Evolutionary conservation across 768 basidiomycete species (phyloP), one percentile per base, ranked within the genome.

Genomic region (Panaeolus papilionaceus): DNA sequence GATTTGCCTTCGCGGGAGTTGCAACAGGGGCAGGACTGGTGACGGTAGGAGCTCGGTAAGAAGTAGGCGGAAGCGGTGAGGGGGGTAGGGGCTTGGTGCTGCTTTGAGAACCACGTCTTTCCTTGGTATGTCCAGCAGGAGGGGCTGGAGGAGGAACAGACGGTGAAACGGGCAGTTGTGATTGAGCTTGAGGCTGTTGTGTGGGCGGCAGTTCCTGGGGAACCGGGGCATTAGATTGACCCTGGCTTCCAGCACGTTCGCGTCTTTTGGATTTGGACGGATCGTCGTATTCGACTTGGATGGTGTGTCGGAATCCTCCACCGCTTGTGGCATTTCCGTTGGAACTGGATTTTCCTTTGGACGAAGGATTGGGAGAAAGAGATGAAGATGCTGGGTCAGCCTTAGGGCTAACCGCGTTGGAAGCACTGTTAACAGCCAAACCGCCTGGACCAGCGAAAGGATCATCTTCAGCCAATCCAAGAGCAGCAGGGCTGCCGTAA

Each of bases 231-330:
- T 67, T 69, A 1, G 66, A 16, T 47, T 69, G 72, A 11, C 67
- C 69, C 64, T 76, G 75, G 54, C 75, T 75, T 28, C 71, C 72
- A 44, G 67, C 77, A 65, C 75, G 72, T 45, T 79, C 76, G 38
- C 74, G 71, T 62, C 76, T 71, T 70, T 77, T 77, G 33, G 75
- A 64, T 63, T 73, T 77, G 72, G 72, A 72, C 49, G 85, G 85
- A 65, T 90, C 90, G 66, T 92, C 92, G 73, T 98, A 99, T 79
- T 99, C 98, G 67, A 99, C 92, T 77, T 99, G 98, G 61, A 99
- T 94, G 10, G 98, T 99, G 78, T 99, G 96, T 62, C 95, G 83
- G 78, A 92, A 90, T 64, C 74, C 75, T 66, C 74, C 73, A 11
- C 70, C 74, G 18, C 74, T 47, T 7, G 45, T 33, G 44, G 28